Conservation (phyloP, 768 basidiomycete genomes). For the Trametes villosa region DNA sequence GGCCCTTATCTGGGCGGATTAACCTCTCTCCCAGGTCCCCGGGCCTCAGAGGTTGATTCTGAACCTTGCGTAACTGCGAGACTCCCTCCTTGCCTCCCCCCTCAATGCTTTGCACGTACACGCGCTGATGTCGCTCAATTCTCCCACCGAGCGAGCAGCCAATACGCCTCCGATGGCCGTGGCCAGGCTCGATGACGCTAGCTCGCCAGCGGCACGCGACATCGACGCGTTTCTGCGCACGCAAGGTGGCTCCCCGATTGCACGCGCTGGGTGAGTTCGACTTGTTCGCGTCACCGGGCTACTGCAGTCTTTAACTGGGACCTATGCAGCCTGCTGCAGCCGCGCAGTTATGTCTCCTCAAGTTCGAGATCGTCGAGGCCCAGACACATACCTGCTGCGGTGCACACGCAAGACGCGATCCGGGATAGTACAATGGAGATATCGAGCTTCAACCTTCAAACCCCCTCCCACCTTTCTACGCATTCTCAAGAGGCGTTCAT, state of each 20-base stretch:
- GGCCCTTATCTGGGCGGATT: constrained; percentile 9
- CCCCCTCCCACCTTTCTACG: constrained; percentile 25
- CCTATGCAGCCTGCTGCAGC: constrained; percentile 58
- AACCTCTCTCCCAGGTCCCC: neutral
- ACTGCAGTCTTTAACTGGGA: neutral
- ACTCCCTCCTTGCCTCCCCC: neutral
- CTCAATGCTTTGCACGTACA: constrained; percentile 5
- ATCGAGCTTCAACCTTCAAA: constrained; percentile 47
- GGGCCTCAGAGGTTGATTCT: neutral
- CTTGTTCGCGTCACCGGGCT: no score
- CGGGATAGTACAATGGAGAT: constrained; percentile 69
- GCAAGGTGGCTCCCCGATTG: constrained; percentile 17
- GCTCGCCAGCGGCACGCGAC: constrained; percentile 14
- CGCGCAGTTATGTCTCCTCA: constrained; percentile 49
- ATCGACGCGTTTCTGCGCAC: constrained; percentile 17
- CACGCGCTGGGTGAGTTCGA: constrained; percentile 12
- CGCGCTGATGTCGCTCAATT: constrained; percentile 18
- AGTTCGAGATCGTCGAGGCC: constrained; percentile 28
- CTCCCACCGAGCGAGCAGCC: neutral
- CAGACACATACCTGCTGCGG: constrained; percentile 25
- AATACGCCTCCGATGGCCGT: neutral
- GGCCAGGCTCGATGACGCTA: neutral
- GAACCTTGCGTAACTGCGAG: no score
- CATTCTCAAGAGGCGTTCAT: constrained; percentile 43
- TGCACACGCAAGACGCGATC: constrained; percentile 67